A percentile compares a stretch with the other conserved stretches of the same genome.
Evolutionary conservation across 2,329 filamentous ascomycete genomes (phyloP).

Genomic region (Pseudogymnoascus sp.): DNA sequence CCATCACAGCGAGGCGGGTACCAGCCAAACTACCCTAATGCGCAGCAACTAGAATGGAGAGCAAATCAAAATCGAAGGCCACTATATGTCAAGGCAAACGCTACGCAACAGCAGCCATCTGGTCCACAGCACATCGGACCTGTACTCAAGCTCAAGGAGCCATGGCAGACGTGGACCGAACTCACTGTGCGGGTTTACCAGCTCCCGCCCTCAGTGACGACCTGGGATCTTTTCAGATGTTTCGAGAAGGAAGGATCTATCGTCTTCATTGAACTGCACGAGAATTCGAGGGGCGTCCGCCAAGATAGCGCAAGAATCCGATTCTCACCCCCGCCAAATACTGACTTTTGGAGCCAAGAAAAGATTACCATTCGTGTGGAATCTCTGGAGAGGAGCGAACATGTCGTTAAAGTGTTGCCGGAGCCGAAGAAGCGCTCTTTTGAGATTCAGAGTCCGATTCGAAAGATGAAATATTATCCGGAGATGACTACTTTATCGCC

Average conservation of each 20-base stretch:
- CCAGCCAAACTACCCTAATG: neutral
- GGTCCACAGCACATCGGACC: neutral
- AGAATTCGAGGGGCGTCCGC: slow-evolving; percentile 34
- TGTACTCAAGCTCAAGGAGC: slow-evolving; percentile 6
- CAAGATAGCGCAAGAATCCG: slow-evolving; percentile 40
- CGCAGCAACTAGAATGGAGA: neutral
- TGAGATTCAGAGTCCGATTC: slow-evolving; percentile 28
- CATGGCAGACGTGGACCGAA: slow-evolving; percentile 32
- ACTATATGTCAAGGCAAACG: neutral
- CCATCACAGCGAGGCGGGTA: neutral
- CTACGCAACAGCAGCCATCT: neutral
- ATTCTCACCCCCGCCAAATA: slow-evolving; percentile 50
- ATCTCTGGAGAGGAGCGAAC: slow-evolving; percentile 16
- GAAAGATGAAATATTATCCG: slow-evolving; percentile 27
- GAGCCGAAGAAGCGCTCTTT: neutral
- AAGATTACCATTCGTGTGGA: slow-evolving; percentile 21
- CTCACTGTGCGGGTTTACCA: slow-evolving; percentile 18
- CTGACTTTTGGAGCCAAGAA: slow-evolving; percentile 41
- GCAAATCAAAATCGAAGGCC: neutral
- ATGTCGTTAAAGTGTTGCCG: slow-evolving; percentile 13
- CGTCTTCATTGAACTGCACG: slow-evolving; percentile 48
- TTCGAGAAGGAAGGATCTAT: slow-evolving; percentile 48
- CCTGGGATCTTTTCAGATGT: slow-evolving; percentile 41
- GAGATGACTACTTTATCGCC: slow-evolving; percentile 37
- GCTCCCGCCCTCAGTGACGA: slow-evolving; percentile 33